Evolutionary conservation across 2,329 filamentous ascomycete species (phyloP), one percentile per base, ranked within the genome.

Genomic region (Exophiala bonariae): DNA sequence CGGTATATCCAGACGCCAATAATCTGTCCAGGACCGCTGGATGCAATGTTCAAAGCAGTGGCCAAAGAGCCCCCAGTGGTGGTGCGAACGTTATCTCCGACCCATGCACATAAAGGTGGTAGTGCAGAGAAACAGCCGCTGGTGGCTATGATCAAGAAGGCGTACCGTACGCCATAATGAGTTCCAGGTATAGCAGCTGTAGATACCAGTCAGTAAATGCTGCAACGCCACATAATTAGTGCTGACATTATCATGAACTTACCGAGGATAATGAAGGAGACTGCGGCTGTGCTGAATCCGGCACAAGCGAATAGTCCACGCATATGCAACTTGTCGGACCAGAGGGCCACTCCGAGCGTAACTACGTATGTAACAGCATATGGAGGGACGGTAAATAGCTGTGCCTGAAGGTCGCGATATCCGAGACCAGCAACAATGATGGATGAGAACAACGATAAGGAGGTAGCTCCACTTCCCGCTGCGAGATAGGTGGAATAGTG

Each of bases 301-400:
- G 39, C 39, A 33, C 39, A 42, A 6, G 39, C 39, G 19, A 86
- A 87, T 1, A 82, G 70, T 0, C 82, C 82, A 9, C 84, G 76
- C 13, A 75, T 73, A 1, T 72, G 71, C 0, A 75, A 68, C 10
- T 72, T 74, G 53, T 88, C 84, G 0, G 82, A 83, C 0, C 81
- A 64, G n/a, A 82, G 65, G 1, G 85, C 84, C n/a, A 71, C 70
- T 1, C 68, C 57, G 11, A 78, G 61, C 3, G 74, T 77, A 10
- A 77, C 68, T 6, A 76, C 66, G 50, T 82, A 83, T 7, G 78
- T 79, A 2, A 79, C 78, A 1, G 78, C 81, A 61, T 82, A 85
- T 0, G 82, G 81, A 2, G 82, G 82, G 0, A 86, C 81, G 1
- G 81, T 84, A 75, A 85, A 82, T 16, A 86, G 64, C 63, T 86